A percentile compares a stretch with the other conserved stretches of the same genome.
Conservation (phyloP, 768 basidiomycete genomes). For the Tylopilus cervinicoccineus region DNA sequence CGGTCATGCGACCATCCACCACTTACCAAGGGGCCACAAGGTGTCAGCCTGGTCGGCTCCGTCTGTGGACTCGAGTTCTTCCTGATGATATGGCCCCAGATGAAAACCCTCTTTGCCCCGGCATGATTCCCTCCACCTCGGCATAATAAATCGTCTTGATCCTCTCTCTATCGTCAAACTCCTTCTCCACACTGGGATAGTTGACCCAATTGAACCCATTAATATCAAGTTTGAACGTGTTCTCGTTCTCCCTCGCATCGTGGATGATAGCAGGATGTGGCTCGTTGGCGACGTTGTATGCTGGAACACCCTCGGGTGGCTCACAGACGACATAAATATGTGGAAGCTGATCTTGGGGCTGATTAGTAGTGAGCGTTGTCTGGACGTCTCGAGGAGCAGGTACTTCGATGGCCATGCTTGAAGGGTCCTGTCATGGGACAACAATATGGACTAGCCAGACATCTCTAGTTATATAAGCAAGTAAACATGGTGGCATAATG, state of each 20-base stretch:
- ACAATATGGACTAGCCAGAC: neutral
- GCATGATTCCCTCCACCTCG: neutral
- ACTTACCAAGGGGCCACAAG: neutral
- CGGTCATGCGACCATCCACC: neutral
- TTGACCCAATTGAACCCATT: neutral
- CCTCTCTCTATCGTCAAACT: neutral
- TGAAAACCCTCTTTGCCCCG: neutral
- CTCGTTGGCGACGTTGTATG: neutral
- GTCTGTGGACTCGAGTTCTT: neutral
- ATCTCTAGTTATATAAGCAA: neutral
- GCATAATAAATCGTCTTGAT: neutral
- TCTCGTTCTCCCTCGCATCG: neutral
- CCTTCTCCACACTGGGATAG: too few relatives aligned
- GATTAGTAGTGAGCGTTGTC: neutral
- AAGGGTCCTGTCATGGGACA: neutral
- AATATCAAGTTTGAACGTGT: neutral
- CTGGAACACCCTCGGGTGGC: neutral
- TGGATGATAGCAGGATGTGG: neutral
- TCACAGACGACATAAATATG: neutral
- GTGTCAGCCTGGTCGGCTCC: neutral
- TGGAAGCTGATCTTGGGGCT: neutral
- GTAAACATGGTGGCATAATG: neutral
- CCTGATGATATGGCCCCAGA: conserved; percentile 1
- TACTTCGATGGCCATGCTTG: neutral
- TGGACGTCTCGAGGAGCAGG: neutral